Base-by-base conservation (phyloP, 2,329 filamentous ascomycete genomes). In the Neopestalotiopsis sp. region DNA sequence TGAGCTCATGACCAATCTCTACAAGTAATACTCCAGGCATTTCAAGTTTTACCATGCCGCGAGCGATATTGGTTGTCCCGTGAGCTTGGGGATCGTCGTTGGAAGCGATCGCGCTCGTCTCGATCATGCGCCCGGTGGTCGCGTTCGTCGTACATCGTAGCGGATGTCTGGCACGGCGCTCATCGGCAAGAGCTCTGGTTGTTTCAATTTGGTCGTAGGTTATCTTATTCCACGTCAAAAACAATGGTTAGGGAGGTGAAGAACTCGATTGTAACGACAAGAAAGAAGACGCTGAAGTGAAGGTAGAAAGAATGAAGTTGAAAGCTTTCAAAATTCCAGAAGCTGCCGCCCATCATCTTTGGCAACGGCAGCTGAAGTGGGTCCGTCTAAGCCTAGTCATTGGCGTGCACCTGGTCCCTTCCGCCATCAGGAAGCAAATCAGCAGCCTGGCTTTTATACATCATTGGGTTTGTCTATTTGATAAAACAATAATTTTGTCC, bases 41-140 rank as follows among this genome's bases (percentile, higher is more conserved):
- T 76, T 62, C 75, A 73, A 67, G 74, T 76, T 77, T 78, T 79
- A 79, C 77, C 77, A 75, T 79, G 77, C 75, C 76, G 76, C 73
- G 76, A 76, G 72, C 74, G 77, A 77, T 77, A 74, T 67, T 76
- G 75, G 70, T 73, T 70, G 70, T 77, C 77, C 70, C 73, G 72
- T 64, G 76, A 74, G 66, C 71, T 67, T 57, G 76, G 73, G 24
- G 76, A 78, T 76, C 74, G 77, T 70, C 73, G 76, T 70, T 73
- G 71, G 32, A 73, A 72, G 65, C 71, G 70, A 67, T 76, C 75
- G 64, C 71, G 73, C 68, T 76, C 74, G 69, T 77, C 73, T 70
- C 72, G 74, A 68, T 76, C 74, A 70, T 71, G 75, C 71, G 74
- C 59, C 68, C 70, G 71, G 69, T 77, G 71, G 65, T 78, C 75